Evolutionary conservation across 2,329 filamentous ascomycete species (phyloP), one percentile per base, ranked within the genome.

Genomic region (Fusarium goolgardi): DNA sequence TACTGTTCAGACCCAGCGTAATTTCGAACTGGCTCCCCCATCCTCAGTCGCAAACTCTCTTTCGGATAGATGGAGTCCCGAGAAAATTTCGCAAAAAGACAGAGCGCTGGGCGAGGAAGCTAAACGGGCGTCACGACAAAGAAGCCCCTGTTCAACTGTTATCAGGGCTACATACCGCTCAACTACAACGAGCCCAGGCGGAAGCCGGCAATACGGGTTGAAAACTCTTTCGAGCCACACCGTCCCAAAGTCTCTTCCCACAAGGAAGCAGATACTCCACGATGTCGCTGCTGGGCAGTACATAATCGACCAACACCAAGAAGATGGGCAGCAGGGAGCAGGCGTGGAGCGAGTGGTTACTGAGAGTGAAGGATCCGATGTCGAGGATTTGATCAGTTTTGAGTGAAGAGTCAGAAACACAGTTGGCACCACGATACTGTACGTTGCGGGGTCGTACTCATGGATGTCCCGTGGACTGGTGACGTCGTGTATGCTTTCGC

Each of bases 61-160:
- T 6, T 65, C 63, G 3, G 52, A 51, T 2, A 47, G n/a, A 49
- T 73, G 71, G 71, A 70, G 60, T 34, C 71, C 65, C 0, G 23
- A 45, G 1, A 73, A 70, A 40, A 10, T 74, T 11, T 57, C 27
- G 6, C 54, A 51, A n/a, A 43, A 29, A 10, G 70, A 73, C 12
- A 34, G 32, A 16, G 27, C 18, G 18, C 39, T 64, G 11, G 43
- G 27, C 27, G 20, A 67, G 31, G 16, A 31, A 10, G 10, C 23
- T 1, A 32, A 47, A 11, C 21, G 16, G 16, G 13, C 13, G 9
- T 39, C 27, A 13, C n/a, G 12, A 7, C 49, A 35, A 4, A 7
- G n/a, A 27, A 60, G 25, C 6, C 57, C 45, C 3, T 39, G 21
- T 15, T 31, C 20, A 3, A 41, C 31, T 16, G 45, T 20, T 9